phyloP scores from a whole-genome alignment of 306 rosid genomes.

The Lathyrus tuberosus region DNA sequence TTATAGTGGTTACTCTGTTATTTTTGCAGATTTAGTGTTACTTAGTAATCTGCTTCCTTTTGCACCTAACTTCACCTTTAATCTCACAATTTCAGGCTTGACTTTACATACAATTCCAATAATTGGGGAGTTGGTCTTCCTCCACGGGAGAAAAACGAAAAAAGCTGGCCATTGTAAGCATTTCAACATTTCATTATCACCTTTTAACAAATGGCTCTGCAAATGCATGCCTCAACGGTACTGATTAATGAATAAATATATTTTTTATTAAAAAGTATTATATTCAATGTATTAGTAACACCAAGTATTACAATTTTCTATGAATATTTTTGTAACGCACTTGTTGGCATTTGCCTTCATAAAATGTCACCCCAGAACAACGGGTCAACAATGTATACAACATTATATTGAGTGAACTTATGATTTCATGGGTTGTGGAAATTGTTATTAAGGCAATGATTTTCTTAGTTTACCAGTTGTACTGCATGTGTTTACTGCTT shows the following conservation, averaged over 20 bases:
- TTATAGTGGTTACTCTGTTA: conserved; percentile 22
- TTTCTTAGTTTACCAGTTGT: conserved; percentile 28
- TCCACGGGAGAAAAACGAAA: conserved; percentile 82
- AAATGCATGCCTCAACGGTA: background rate
- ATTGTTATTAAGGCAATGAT: conserved; percentile 26
- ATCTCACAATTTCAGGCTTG: conserved; percentile 62
- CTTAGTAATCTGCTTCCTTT: conserved; percentile 26
- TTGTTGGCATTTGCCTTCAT: conserved; percentile 3
- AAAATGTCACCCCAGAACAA: conserved; percentile 11
- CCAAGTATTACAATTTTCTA: conserved; percentile 1
- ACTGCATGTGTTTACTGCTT: conserved; percentile 21
- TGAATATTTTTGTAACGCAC: background rate
- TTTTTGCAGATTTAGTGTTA: conserved; percentile 25
- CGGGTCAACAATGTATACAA: background rate
- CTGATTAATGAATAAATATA: background rate
- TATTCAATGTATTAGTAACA: background rate
- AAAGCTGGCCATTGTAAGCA: conserved; percentile 83
- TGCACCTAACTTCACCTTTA: conserved; percentile 26
- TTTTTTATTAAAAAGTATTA: background rate
- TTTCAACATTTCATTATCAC: conserved; percentile 20
- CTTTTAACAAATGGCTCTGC: background rate
- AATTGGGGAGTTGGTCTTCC: conserved; percentile 99
- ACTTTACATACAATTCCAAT: conserved; percentile 77
- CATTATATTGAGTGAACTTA: conserved; percentile 4
- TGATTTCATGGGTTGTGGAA: conserved; percentile 10